Evolutionary conservation across 352 stramenopile genomes (phyloP).

Genomic region (Stephanocyclus meneghinianus): DNA sequence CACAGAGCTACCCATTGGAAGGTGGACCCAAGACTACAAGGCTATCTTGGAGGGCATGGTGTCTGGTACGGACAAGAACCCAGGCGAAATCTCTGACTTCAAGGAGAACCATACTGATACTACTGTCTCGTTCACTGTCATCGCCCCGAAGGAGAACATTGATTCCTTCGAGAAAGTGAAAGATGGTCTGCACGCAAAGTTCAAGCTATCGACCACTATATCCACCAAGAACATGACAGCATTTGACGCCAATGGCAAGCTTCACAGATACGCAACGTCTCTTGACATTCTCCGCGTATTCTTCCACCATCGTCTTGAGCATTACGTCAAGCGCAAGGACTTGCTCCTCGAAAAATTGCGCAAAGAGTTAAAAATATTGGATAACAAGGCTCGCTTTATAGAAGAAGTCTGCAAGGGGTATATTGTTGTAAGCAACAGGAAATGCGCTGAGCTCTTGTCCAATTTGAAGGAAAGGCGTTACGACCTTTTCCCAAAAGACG

Average conservation of each 20-base stretch:
- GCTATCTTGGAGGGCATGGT: conserved; percentile 91
- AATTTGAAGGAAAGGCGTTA: conserved; percentile 84
- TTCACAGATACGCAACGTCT: conserved; percentile 90
- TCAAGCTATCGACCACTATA: conserved; percentile 94
- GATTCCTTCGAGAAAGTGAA: conserved; percentile 86
- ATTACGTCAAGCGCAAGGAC: conserved; percentile 78
- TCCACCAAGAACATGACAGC: conserved; percentile 97
- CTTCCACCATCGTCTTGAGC: conserved; percentile 89
- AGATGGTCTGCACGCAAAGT: conserved; percentile 86
- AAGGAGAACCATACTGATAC: conserved; percentile 96
- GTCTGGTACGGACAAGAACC: conserved; percentile 82
- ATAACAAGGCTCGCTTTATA: conserved; percentile 97
- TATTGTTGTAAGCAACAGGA: conserved; percentile 88
- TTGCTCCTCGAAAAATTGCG: conserved; percentile 84
- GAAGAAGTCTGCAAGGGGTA: conserved; percentile 91
- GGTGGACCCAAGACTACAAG: conserved; percentile 99
- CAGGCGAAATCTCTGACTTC: conserved; percentile 86
- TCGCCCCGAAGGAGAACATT: conserved; percentile 77
- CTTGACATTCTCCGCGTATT: conserved; percentile 92
- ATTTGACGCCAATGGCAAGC: conserved; percentile 90
- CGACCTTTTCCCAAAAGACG: conserved; percentile 77
- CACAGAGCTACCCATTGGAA: conserved; percentile 94
- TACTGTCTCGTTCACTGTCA: conserved; percentile 87
- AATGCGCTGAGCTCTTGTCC: conserved; percentile 82
- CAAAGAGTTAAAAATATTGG: conserved; percentile 87